Base-by-base conservation (phyloP, 2,329 filamentous ascomycete genomes). In the Arthrobotrys sphaeroides region DNA sequence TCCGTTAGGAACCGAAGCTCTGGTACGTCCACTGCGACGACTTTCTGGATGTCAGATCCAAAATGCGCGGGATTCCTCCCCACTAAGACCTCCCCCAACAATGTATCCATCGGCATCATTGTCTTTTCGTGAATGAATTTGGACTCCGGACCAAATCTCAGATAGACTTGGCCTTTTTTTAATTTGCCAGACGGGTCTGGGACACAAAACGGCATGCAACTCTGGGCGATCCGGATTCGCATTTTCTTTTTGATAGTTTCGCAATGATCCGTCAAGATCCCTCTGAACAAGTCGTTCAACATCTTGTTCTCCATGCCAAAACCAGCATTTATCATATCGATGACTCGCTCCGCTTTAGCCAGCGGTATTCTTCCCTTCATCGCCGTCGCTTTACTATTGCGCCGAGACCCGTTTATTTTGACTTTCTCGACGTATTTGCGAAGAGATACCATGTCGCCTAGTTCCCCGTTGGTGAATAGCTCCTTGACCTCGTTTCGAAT, bases 31-130 rank as follows among this genome's bases (percentile, higher is more conserved):
- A 85, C 80, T 6, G 83, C 82, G 10, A 80, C 81, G 5, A 90
- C 89, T 66, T 86, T 90, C 79, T 94, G 91, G 0, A 94, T 88
- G 76, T 95, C 91, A 26, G 89, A 91, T 0, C 85, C 84, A 20
- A 90, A 87, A 79, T 92, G 88, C 0, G 90, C 89, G 0, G 91
- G 91, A 0, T 89, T 88, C 18, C 91, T 86, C 0, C 89, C 88
- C 0, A 94, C 89, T 0, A 94, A 83, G 0, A 92, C 82, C 12
- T 92, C 87, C 13, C 85, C 85, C 38, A 89, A 83, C 0, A 92
- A 49, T 18, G 76, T 26, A 12, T 76, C 66, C 7, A 53, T 77
- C 16, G 67, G 66, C 13, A 74, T 67, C 67, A 67, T 53, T 5
- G 78, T 78, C 43, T 75, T 75, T 1, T 26, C 51, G 18, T 80